Evolutionary conservation across 225 moss, liverwort and hornwort species (phyloP).

Genomic region (Anthoceros angustus): DNA sequence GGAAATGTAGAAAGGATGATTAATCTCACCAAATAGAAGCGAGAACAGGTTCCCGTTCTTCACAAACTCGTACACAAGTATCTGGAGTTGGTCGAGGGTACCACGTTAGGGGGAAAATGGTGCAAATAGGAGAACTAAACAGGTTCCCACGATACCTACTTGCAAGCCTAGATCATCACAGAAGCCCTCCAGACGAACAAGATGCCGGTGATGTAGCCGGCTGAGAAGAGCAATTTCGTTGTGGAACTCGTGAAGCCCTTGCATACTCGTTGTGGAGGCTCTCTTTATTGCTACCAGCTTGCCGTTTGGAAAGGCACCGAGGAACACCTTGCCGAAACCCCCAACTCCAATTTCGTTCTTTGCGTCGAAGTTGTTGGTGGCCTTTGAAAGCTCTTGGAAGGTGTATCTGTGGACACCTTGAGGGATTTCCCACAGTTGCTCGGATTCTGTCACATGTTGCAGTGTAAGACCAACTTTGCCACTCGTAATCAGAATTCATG

Average conservation of each 20-base stretch:
- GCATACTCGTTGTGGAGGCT: slow-evolving; percentile 28
- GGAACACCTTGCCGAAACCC: slow-evolving; percentile 44
- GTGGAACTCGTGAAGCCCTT: slow-evolving; percentile 30
- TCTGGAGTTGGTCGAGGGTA: slow-evolving; percentile 10
- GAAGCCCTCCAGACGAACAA: slow-evolving; percentile 40
- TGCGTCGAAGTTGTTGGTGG: slow-evolving; percentile 25
- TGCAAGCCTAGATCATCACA: slow-evolving; percentile 40
- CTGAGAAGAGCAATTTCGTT: slow-evolving; percentile 42
- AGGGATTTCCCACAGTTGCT: slow-evolving; percentile 32
- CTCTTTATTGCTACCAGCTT: slow-evolving; percentile 45
- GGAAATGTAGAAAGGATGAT: neutral
- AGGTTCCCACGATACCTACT: neutral
- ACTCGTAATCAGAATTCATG: neutral
- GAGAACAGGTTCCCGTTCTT: slow-evolving; percentile 35
- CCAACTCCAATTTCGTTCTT: slow-evolving; percentile 35
- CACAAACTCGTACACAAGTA: slow-evolving; percentile 47
- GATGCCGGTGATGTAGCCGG: slow-evolving; percentile 36
- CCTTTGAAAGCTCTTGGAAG: slow-evolving; percentile 31
- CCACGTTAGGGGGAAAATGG: neutral
- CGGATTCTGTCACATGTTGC: slow-evolving; percentile 7
- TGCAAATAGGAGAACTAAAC: neutral
- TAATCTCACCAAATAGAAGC: slow-evolving; percentile 29
- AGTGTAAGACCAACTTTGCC: neutral
- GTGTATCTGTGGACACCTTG: slow-evolving; percentile 38
- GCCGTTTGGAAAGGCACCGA: slow-evolving; percentile 29